These are phyloP conservation scores for Ciborinia camelliae DNA, from an alignment of 2,329 filamentous ascomycete genomes.

Conservation along the genomic window DNA sequence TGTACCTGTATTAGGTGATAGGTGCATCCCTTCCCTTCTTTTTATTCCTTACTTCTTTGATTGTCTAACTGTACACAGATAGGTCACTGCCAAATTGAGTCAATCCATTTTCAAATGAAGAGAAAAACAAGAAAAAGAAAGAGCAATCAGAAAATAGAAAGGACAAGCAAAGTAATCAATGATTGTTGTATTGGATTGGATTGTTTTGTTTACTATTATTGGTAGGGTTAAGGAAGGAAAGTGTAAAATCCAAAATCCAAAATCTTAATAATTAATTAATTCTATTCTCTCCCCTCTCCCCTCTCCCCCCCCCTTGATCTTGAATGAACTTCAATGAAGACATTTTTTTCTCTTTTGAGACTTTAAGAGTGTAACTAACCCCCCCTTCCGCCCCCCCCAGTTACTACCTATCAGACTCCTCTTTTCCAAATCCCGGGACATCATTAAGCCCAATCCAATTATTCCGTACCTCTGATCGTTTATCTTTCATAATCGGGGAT, in stretches of 20 bases:
- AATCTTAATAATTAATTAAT: too few species aligned
- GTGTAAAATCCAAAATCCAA: neutral
- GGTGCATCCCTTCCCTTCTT: neutral
- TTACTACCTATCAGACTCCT: too few species aligned
- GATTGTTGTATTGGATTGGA: neutral
- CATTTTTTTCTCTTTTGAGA: neutral
- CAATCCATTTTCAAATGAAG: neutral
- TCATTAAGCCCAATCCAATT: neutral
- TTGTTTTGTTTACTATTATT: neutral
- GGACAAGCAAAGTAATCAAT: neutral
- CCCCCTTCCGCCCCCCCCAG: neutral
- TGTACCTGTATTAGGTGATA: too few species aligned
- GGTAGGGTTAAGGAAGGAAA: too few species aligned
- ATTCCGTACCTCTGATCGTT: neutral
- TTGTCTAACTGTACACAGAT: neutral
- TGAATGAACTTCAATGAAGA: neutral
- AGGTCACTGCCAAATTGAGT: neutral
- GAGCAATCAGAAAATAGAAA: neutral
- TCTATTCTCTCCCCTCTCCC: too few species aligned
- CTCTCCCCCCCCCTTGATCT: neutral
- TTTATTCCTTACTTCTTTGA: neutral
- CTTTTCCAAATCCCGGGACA: constrained; percentile 3
- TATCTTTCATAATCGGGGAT: neutral
- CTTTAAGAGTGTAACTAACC: neutral
- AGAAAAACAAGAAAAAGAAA: neutral